These are phyloP conservation scores for Pseudocercospora musae DNA, from an alignment of 2,329 filamentous ascomycete species.

Conservation along the genomic window DNA sequence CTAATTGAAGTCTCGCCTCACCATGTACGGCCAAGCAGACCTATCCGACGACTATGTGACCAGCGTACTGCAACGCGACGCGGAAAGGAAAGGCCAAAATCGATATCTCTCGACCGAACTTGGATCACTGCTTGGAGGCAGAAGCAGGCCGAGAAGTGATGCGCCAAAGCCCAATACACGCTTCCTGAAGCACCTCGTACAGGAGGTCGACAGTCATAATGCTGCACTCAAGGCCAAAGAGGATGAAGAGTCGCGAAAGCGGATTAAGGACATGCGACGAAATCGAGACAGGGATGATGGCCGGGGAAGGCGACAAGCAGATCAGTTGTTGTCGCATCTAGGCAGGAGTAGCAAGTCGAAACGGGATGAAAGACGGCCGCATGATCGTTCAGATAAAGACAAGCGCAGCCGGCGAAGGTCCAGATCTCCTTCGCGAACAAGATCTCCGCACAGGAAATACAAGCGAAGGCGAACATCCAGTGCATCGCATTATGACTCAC, in stretches of 20 bases:
- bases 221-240: conserved; percentile 80
- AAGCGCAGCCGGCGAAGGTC: conserved; percentile 5
- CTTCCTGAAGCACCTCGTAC: conserved; percentile 84
- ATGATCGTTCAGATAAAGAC: not conserved
- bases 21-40: not conserved
- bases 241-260: conserved; percentile 69
- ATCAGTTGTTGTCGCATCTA: conserved; percentile 1
- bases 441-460: not conserved
- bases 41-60: conserved; percentile 77
- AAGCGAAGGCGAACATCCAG: not conserved
- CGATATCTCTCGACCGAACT: conserved; percentile 18
- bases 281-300: not conserved
- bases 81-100: conserved; percentile 53
- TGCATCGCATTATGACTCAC: not conserved
- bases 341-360: not conserved
- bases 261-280: conserved; percentile 57
- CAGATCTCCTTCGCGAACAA: conserved; percentile 3
- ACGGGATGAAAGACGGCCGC: not conserved
- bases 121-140: conserved; percentile 10
- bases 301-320: conserved; percentile 1
- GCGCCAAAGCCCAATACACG: conserved; percentile 85
- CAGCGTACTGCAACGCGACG: conserved; percentile 74
- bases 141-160: conserved; percentile 20
- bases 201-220: conserved; percentile 86
- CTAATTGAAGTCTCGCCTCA: not conserved